phyloP scores from a whole-genome alignment of 495 filamentous ascomycete genomes.

The Acidomyces sp. region DNA sequence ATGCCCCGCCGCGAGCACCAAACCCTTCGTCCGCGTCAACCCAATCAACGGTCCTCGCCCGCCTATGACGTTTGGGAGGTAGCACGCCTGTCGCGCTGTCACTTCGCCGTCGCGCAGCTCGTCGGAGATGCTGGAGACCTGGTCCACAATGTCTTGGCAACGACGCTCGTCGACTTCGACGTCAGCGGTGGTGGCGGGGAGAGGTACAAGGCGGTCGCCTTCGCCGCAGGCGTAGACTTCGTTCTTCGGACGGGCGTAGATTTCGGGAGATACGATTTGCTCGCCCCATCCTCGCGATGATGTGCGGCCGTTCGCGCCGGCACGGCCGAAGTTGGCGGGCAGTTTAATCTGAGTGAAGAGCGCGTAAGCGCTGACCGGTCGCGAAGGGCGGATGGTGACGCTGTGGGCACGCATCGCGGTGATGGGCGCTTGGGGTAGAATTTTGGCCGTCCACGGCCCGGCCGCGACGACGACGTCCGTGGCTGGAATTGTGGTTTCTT shows the following conservation, averaged over 20 bases:
- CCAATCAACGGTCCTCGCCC: constrained; percentile 65
- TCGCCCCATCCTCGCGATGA: constrained; percentile 1
- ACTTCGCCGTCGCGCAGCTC: constrained; percentile 64
- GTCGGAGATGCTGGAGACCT: constrained; percentile 65
- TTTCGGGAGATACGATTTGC: constrained; percentile 68
- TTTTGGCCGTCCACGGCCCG: constrained; percentile 72
- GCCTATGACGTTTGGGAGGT: constrained; percentile 60
- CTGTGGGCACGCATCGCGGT: constrained; percentile 75
- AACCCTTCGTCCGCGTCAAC: constrained; percentile 55
- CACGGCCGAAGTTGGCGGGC: constrained; percentile 38
- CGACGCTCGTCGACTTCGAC: constrained; percentile 63
- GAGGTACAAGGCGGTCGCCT: constrained; percentile 60
- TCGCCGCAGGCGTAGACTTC: constrained; percentile 93
- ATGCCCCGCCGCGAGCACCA: constrained; percentile 80
- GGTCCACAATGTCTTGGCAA: constrained; percentile 80
- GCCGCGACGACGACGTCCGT: constrained; percentile 75
- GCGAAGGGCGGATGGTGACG: constrained; percentile 63
- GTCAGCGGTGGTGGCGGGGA: constrained; percentile 62
- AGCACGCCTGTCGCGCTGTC: constrained; percentile 79
- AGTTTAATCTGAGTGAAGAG: constrained; percentile 83
- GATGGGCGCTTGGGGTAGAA: constrained; percentile 68
- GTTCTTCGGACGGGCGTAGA: constrained; percentile 77
- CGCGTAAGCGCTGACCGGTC: constrained; percentile 71
- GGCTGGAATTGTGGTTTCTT: constrained; percentile 47
- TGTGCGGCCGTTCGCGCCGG: constrained; percentile 31